Base-by-base conservation (phyloP, 2,329 filamentous ascomycete genomes). In the Diaporthe citrichinensis region DNA sequence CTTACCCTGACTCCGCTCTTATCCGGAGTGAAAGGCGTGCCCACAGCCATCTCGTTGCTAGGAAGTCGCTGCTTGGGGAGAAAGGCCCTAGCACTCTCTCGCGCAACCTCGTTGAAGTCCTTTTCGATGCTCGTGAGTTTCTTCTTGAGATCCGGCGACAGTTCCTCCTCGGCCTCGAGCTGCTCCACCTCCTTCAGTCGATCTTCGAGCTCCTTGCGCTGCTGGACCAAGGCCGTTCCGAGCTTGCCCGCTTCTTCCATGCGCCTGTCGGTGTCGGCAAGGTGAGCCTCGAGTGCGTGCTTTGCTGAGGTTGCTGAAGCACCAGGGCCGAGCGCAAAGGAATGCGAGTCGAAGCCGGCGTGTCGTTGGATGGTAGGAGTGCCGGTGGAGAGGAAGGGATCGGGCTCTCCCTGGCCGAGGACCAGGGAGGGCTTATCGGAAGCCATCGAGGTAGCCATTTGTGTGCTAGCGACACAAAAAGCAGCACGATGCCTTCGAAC, bases 71-170 rank as follows among this genome's bases (percentile, higher is more conserved):
- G 95, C 79, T 97, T 97, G 46, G 92, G 94, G 76, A 98, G 86
- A 82, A 98, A 96, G 3, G 95, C 95, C 78, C 96, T 91, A 58
- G 96, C 95, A 65, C 94, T 97, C 83, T 98, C 96, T 77, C 94
- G 90, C 17, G 96, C 95, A 62, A 98, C 93, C 82, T 98, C 96
- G 83, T 98, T 96, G 86, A 97, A 98, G 81, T 99, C 97, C 83
- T 92, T 94, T 84, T 99, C 97, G 76, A 99, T 92, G 78, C 98
- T 95, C 20, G 92, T 89, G 72, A 99, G 89, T 84, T 94, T 95
- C 80, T 93, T 90, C 76, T 94, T 94, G 80, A 99, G 87, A 78
- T 98, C 96, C 4, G 94, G 92, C 0, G 93, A 93, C 71, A 98
- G 91, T 77, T 98, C 94, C 34, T 91, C 91, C 79, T 97, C 94